These are phyloP conservation scores for Corymbia maculata DNA, from an alignment of 345 rosid genomes.

Conservation along the genomic window DNA sequence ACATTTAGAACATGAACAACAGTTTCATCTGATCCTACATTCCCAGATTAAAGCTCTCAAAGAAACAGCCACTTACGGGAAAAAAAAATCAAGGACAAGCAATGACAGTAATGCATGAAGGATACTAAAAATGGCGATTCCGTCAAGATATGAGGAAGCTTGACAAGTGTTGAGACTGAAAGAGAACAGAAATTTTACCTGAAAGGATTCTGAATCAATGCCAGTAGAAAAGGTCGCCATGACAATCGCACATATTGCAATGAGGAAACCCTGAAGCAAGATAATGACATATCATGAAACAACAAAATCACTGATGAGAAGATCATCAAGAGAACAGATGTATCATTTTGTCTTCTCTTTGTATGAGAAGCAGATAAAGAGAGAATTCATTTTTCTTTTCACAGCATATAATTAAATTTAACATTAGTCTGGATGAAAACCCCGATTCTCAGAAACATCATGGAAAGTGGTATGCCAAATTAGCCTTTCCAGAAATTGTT, in stretches of 20 bases:
- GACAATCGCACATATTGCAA: slow-evolving; percentile 75
- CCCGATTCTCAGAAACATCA: background rate
- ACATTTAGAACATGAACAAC: background rate
- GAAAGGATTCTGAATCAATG: slow-evolving; percentile 77
- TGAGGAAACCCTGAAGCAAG: slow-evolving; percentile 54
- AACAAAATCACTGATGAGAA: background rate
- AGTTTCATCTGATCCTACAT: background rate
- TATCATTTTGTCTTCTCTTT: background rate
- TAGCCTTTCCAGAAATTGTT: background rate
- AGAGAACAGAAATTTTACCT: slow-evolving; percentile 21
- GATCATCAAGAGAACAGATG: background rate
- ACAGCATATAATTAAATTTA: background rate
- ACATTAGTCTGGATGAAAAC: background rate
- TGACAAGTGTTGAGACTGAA: background rate
- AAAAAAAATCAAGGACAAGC: background rate
- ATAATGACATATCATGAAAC: background rate
- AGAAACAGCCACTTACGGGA: background rate
- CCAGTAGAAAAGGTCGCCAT: slow-evolving; percentile 94
- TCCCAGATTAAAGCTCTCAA: background rate
- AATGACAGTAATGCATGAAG: background rate
- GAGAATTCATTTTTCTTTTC: background rate
- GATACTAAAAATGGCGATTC: background rate
- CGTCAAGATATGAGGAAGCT: background rate
- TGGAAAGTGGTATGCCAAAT: background rate
- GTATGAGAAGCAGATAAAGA: background rate